Conservation (phyloP, 2,329 filamentous ascomycete species). For the Chrysoporthe austroafricana region DNA sequence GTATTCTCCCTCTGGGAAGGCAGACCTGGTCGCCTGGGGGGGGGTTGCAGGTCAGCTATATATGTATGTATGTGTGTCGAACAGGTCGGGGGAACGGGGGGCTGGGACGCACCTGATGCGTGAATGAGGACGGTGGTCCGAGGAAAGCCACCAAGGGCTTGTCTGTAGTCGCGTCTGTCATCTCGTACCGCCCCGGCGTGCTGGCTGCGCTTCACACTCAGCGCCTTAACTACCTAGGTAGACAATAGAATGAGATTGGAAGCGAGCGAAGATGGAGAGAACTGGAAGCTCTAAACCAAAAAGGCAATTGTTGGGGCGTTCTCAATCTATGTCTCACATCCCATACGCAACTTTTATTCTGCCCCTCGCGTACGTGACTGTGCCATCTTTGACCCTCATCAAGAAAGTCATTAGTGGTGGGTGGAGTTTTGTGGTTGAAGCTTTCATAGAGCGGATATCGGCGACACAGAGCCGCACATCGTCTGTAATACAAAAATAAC, state of each 20-base stretch:
- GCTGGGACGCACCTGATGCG: conserved; percentile 35
- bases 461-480: conserved; percentile 8
- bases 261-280: not conserved
- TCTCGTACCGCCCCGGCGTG: not conserved
- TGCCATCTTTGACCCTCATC: not conserved
- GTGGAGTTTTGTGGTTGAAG: conserved; percentile 4
- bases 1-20: conserved; percentile 53
- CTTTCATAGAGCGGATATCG: conserved; percentile 14
- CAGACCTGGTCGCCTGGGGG: conserved; percentile 38
- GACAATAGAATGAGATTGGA: too few relatives aligned
- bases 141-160: conserved; percentile 34
- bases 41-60: not conserved
- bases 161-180: not conserved
- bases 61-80: not conserved
- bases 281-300: not conserved
- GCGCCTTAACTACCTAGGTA: not conserved
- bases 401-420: not conserved
- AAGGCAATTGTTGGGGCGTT: not conserved
- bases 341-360: not conserved
- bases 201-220: not conserved
- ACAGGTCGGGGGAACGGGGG: not conserved
- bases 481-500: not conserved
- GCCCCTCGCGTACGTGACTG: not conserved
- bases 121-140: conserved; percentile 35
- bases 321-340: not conserved